Conservation (phyloP, 352 stramenopile species). For the Globisporangium abappressorium region DNA sequence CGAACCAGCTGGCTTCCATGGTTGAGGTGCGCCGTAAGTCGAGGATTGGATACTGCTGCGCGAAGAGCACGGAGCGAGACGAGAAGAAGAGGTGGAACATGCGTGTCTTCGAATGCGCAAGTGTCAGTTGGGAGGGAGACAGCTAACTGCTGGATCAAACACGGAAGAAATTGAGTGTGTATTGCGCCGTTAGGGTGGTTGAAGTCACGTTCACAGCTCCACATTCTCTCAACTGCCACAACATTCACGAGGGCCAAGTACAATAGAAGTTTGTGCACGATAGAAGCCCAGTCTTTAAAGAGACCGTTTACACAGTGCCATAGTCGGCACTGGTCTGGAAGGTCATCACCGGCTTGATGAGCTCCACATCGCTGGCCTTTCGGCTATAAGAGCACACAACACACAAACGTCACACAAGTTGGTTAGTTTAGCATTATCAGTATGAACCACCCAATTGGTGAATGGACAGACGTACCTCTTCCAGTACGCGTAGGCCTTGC, state of each 20-base stretch:
- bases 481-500: conserved; percentile 48
- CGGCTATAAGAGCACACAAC: conserved; percentile 6
- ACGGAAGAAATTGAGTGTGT: background rate
- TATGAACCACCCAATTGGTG: background rate
- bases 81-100: conserved; percentile 19
- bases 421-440: conserved; percentile 4
- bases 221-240: conserved; percentile 9
- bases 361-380: conserved; percentile 32
- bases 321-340: conserved; percentile 54
- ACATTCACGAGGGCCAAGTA: background rate
- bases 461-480: conserved; percentile 32
- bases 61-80: conserved; percentile 13
- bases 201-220: background rate
- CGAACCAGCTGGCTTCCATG: conserved; percentile 53
- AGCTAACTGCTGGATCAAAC: conserved; percentile 10
- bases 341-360: conserved; percentile 49
- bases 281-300: background rate
- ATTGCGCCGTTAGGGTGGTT: conserved; percentile 10
- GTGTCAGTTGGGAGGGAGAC: background rate
- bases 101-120: conserved; percentile 3
- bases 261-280: background rate
- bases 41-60: conserved; percentile 14
- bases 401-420: background rate
- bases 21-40: background rate
- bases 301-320: conserved; percentile 35